Percentiles rank a stretch among this genome's conserved stretches.
Conservation (phyloP, 1,284 basidiomycete genomes). For the Apiotrichum porosum region DNA sequence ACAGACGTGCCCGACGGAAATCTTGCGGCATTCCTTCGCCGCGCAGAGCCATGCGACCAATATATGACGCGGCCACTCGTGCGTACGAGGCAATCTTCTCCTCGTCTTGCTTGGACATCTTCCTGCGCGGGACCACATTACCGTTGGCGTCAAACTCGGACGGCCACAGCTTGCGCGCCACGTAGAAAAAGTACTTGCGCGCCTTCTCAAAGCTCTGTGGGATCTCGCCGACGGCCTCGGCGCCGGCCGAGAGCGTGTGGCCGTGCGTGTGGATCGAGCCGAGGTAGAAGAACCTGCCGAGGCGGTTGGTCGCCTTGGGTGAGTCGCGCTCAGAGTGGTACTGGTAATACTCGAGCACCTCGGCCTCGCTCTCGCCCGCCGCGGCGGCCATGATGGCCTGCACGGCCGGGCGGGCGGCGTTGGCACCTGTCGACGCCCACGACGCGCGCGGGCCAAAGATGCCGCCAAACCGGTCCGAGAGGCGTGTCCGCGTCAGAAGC, state of each 20-base stretch:
- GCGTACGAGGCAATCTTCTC: conserved; percentile 63
- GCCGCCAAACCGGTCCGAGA: conserved; percentile 88
- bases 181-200: conserved; percentile 70
- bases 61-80: conserved; percentile 66
- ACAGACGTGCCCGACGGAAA: conserved; percentile 72
- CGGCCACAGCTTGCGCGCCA: conserved; percentile 78
- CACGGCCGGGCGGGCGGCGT: conserved; percentile 66
- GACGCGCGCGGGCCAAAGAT: conserved; percentile 84
- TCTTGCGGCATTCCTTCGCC: conserved; percentile 87
- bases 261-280: conserved; percentile 66
- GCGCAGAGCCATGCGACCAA: conserved; percentile 89
- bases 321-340: conserved; percentile 90
- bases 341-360: conserved; percentile 87
- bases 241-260: conserved; percentile 75
- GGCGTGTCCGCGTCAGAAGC: conserved; percentile 70
- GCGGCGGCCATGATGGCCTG: conserved; percentile 74
- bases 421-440: conserved; percentile 60
- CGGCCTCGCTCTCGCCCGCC: conserved; percentile 85
- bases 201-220: conserved; percentile 70
- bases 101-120: conserved; percentile 52
- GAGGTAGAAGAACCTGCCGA: conserved; percentile 90
- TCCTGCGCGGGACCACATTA: conserved; percentile 52
- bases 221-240: conserved; percentile 77
- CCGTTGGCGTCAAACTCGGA: conserved; percentile 52
- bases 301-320: conserved; percentile 73